These are phyloP conservation scores for Leccinum glutinopallens DNA, from an alignment of 1,284 basidiomycete species.

Conservation along the genomic window DNA sequence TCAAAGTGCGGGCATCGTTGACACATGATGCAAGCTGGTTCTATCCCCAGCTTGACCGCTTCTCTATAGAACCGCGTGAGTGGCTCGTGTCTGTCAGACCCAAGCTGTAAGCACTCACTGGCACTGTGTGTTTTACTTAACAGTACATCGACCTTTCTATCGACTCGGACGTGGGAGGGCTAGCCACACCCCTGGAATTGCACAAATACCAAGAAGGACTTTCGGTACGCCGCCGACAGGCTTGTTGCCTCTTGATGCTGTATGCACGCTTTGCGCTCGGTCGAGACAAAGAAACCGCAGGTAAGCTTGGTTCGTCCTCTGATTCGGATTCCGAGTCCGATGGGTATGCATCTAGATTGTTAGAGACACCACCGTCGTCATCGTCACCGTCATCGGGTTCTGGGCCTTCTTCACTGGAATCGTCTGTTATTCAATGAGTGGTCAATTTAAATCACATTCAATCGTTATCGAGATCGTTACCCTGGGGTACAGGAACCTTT, in stretches of 20 bases:
- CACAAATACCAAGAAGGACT: constrained; percentile 25
- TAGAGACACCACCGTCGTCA: constrained; percentile 23
- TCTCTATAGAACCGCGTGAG: constrained; percentile 29
- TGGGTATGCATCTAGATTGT: constrained; percentile 37
- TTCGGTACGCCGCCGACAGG: constrained; percentile 8
- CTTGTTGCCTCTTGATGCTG: constrained; percentile 17
- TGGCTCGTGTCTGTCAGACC: constrained; percentile 6
- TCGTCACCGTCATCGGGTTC: constrained; percentile 20
- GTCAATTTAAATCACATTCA: constrained; percentile 17
- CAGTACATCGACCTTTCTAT: constrained; percentile 35
- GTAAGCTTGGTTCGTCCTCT: constrained; percentile 25
- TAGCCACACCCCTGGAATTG: constrained; percentile 30
- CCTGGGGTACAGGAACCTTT: constrained; percentile 24
- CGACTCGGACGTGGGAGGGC: constrained; percentile 24
- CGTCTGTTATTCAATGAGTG: constrained; percentile 18
- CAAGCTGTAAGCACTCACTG: constrained; percentile 28
- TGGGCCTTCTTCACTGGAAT: constrained; percentile 13
- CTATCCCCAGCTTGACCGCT: constrained; percentile 33
- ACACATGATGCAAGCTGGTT: constrained; percentile 38
- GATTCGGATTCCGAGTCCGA: constrained; percentile 33
- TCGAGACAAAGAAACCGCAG: constrained; percentile 12
- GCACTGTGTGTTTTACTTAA: constrained; percentile 31
- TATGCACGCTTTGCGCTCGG: constrained; percentile 15
- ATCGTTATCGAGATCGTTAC: constrained; percentile 25
- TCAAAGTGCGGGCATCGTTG: constrained; percentile 32